These are phyloP conservation scores for Aureobasidium sp. DNA, from an alignment of 2,329 filamentous ascomycete species.

Conservation along the genomic window DNA sequence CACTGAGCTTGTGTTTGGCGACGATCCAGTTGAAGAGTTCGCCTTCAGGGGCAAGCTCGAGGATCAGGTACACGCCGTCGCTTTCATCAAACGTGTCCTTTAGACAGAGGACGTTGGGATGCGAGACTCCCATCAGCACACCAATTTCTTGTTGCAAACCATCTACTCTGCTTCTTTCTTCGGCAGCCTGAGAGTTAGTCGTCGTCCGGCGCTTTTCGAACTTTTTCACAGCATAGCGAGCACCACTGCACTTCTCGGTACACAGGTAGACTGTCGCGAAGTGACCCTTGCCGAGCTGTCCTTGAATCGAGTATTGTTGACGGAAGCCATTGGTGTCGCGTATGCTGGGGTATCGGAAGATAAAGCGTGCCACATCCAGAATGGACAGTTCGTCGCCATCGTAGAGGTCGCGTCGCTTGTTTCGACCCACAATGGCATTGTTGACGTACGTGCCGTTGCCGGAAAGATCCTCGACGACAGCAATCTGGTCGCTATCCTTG, in stretches of 20 bases:
- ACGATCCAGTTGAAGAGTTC: constrained; percentile 96
- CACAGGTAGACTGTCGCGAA: constrained; percentile 92
- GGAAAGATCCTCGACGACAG: constrained; percentile 84
- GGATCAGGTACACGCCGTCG: constrained; percentile 81
- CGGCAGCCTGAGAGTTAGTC: constrained; percentile 35
- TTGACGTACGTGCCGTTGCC: constrained; percentile 97
- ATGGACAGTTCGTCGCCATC: constrained; percentile 89
- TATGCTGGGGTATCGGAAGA: constrained; percentile 80
- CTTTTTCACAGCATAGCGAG: constrained; percentile 84
- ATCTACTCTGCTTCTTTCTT: constrained; percentile 71
- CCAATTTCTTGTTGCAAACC: constrained; percentile 92
- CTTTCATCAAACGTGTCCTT: constrained; percentile 92
- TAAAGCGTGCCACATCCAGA: constrained; percentile 73
- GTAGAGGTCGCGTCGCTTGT: constrained; percentile 79
- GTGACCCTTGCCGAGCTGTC: constrained; percentile 87
- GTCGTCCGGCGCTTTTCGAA: constrained; percentile 80
- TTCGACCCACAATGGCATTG: constrained; percentile 80
- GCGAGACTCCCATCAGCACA: constrained; percentile 92
- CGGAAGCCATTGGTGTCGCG: constrained; percentile 68
- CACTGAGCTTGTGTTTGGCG: constrained; percentile 77
- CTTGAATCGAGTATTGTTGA: constrained; percentile 75
- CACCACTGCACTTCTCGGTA: constrained; percentile 74
- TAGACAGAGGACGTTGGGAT: constrained; percentile 83
- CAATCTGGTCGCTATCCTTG: constrained; percentile 50
- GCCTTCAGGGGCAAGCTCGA: constrained; percentile 85